phyloP scores from a whole-genome alignment of 495 filamentous ascomycete species.

The Hypoxylon rickii region DNA sequence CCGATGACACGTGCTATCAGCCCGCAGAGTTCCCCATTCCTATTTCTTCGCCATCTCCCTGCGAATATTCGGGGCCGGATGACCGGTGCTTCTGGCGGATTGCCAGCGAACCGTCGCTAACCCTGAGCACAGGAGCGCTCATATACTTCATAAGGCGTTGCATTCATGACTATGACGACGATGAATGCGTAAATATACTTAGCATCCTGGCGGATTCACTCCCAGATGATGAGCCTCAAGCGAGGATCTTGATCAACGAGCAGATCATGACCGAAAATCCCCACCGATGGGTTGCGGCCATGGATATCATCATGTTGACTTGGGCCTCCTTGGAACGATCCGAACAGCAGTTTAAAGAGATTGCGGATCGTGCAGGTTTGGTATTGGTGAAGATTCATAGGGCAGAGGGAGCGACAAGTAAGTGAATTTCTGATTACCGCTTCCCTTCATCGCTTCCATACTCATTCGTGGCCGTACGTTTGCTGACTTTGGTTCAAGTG shows the following conservation, averaged over 20 bases:
- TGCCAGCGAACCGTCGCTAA: too few relatives aligned
- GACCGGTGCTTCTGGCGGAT: too few relatives aligned
- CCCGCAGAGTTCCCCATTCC: too few relatives aligned
- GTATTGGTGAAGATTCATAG: conserved; percentile 13
- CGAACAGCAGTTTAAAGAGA: conserved; percentile 13
- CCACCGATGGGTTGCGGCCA: conserved; percentile 13
- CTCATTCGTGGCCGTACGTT: too few relatives aligned
- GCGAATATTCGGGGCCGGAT: too few relatives aligned
- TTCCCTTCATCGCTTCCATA: background rate
- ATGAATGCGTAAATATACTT: conserved; percentile 36
- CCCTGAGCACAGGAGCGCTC: conserved; percentile 28
- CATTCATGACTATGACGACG: conserved; percentile 44
- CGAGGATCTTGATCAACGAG: conserved; percentile 42
- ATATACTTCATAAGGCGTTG: conserved; percentile 45
- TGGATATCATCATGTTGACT: conserved; percentile 30
- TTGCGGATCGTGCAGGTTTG: conserved; percentile 7
- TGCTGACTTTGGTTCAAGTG: too few relatives aligned
- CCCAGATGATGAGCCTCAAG: conserved; percentile 17
- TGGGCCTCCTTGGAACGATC: conserved; percentile 9
- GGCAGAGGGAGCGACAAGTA: background rate
- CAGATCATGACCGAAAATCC: conserved; percentile 38
- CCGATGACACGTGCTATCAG: too few relatives aligned
- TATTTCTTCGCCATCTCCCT: too few relatives aligned
- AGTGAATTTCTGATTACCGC: background rate
- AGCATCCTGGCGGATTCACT: conserved; percentile 28